Conservation (phyloP, 371 early-diverging fungal species). For the Actinomortierella wolfii region DNA sequence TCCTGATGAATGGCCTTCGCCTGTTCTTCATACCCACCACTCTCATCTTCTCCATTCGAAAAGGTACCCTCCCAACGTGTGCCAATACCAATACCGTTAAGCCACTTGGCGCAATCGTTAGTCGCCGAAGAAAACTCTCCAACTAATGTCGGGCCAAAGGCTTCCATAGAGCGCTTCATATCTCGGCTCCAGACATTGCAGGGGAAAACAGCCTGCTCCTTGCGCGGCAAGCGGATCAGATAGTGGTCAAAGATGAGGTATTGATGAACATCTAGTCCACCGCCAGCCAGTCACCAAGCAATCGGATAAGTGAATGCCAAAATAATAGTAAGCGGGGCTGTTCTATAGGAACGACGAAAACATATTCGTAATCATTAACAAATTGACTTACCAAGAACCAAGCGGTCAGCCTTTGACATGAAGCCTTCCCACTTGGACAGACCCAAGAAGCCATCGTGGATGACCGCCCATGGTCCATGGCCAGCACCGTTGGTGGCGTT, state of each 20-base stretch:
- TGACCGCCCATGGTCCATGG: conserved; percentile 29
- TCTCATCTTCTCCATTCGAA: conserved; percentile 46
- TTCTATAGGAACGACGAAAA: neutral
- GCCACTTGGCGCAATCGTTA: conserved; percentile 74
- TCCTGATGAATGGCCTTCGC: conserved; percentile 42
- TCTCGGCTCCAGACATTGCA: conserved; percentile 49
- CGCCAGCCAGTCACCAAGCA: neutral
- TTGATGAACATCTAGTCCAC: conserved; percentile 51
- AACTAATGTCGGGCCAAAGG: conserved; percentile 62
- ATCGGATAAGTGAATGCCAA: neutral
- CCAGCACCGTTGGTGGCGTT: conserved; percentile 15
- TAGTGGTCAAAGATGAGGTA: conserved; percentile 56
- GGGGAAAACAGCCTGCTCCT: conserved; percentile 51
- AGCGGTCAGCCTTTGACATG: conserved; percentile 36
- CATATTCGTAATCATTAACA: neutral
- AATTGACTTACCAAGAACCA: conserved; percentile 31
- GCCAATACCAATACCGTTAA: conserved; percentile 73
- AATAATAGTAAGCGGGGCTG: neutral
- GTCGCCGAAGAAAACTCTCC: conserved; percentile 78
- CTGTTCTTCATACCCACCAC: conserved; percentile 55
- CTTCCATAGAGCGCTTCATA: conserved; percentile 29
- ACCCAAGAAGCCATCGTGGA: conserved; percentile 48
- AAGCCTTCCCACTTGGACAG: conserved; percentile 43
- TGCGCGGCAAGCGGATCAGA: conserved; percentile 51
- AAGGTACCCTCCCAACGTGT: conserved; percentile 71